A percentile compares a stretch with the other conserved stretches of the same genome.
Evolutionary conservation across 768 basidiomycete species (phyloP).

Genomic region (Tulasnella sp.): DNA sequence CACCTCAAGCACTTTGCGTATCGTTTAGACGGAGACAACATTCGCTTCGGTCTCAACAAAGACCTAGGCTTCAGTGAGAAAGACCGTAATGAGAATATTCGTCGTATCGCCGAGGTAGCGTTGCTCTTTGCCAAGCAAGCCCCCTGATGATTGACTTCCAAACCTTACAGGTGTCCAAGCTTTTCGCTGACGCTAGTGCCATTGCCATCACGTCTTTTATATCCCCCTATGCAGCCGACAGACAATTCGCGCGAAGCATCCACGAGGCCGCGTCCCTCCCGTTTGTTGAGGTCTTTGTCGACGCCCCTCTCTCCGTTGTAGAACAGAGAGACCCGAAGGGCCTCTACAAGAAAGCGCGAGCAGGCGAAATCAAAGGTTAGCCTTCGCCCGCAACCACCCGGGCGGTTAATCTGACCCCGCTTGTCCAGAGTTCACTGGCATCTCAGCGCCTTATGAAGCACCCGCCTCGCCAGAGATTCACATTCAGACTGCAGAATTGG

Average conservation of each 20-base stretch:
- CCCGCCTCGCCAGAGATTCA: slow-evolving; percentile 85
- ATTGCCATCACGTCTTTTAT: slow-evolving; percentile 95
- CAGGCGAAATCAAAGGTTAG: slow-evolving; percentile 91
- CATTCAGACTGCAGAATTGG: slow-evolving; percentile 78
- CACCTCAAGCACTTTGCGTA: slow-evolving; percentile 83
- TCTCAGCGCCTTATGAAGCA: slow-evolving; percentile 94
- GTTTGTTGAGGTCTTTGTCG: slow-evolving; percentile 93
- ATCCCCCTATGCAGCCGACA: slow-evolving; percentile 91
- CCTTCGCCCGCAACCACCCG: not conserved
- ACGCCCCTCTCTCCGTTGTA: slow-evolving; percentile 82
- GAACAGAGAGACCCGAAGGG: slow-evolving; percentile 97
- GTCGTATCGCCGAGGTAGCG: slow-evolving; percentile 87
- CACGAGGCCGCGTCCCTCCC: slow-evolving; percentile 69
- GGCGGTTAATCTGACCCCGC: not conserved
- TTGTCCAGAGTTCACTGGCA: slow-evolving; percentile 86
- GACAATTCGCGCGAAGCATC: slow-evolving; percentile 73
- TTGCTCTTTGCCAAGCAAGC: slow-evolving; percentile 28
- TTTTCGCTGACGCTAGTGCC: slow-evolving; percentile 85
- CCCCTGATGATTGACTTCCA: not conserved
- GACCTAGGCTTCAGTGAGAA: slow-evolving; percentile 91
- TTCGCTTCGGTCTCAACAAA: slow-evolving; percentile 94
- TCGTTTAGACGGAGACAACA: slow-evolving; percentile 92
- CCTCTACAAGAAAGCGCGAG: slow-evolving; percentile 91
- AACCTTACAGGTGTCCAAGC: slow-evolving; percentile 74
- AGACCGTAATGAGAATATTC: slow-evolving; percentile 92